A percentile compares a stretch with the other conserved stretches of the same genome.
Conservation (phyloP, 371 early-diverging fungal genomes). For the Mucor mucedo region DNA sequence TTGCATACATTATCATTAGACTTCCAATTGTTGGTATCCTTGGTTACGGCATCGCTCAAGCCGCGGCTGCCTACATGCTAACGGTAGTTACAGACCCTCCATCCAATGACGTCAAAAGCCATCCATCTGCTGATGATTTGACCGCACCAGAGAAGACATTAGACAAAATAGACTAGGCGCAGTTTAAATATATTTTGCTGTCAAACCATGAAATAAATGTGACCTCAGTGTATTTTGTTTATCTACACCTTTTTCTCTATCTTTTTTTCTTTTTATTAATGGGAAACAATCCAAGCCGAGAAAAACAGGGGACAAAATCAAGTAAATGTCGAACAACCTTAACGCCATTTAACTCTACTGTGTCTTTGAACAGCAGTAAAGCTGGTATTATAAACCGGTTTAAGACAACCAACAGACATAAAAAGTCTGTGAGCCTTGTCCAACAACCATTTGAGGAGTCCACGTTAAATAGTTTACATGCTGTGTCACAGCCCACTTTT, state of each 20-base stretch:
- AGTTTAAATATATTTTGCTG: too few species aligned
- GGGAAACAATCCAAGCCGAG: neutral
- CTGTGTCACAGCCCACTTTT: neutral
- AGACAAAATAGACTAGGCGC: too few species aligned
- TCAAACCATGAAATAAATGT: too few species aligned
- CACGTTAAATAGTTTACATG: neutral
- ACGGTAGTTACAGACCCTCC: conserved; percentile 62
- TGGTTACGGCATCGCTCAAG: conserved; percentile 63
- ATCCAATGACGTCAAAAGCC: conserved; percentile 7
- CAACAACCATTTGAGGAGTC: neutral
- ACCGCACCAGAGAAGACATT: too few species aligned
- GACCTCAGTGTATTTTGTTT: neutral
- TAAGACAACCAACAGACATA: neutral
- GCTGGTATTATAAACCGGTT: neutral
- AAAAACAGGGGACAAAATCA: neutral
- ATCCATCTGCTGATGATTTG: neutral
- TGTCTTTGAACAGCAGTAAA: neutral
- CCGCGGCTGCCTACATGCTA: conserved; percentile 62
- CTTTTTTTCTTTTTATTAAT: neutral
- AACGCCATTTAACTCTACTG: neutral
- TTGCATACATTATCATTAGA: conserved; percentile 58
- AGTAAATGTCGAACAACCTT: neutral
- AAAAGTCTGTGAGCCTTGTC: neutral
- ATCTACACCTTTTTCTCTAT: neutral
- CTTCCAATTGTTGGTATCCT: conserved; percentile 60